Base-by-base conservation (phyloP, 2,329 filamentous ascomycete species). In the Cladosporium sp. region DNA sequence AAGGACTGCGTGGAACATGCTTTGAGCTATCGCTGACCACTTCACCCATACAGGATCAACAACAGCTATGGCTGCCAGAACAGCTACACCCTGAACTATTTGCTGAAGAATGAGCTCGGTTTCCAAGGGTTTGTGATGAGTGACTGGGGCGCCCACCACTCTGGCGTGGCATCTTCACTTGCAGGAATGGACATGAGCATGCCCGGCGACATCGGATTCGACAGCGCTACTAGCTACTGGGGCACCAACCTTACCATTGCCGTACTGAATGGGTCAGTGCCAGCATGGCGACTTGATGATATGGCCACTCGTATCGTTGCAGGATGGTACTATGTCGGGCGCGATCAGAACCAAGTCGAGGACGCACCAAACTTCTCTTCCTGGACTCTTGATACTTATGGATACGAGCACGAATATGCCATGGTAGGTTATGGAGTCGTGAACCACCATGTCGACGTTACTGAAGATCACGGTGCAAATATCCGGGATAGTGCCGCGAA, bases 31-130 rank as follows among this genome's bases (percentile, higher is more conserved):
- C 10, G 78, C 78, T 98, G 72, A 97, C 94, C 1, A 81, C 96
- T 59, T 32, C 28, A 1, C 11, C 11, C 4, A 85, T n/a, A 18
- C 28, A 92, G 1, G 69, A 75, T 82, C 71, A 82, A 83, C 69
- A 78, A 73, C 59, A 79, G 75, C 21, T 91, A 88, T 78, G 84
- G 84, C 5, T 92, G 90, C 76, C 85, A 89, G 73, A 91, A 88
- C 76, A 84, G 85, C 67, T 80, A 85, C 59, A 77, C 82, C 2
- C 74, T 90, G 64, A 89, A 89, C 74, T 83, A 84, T 59, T 74
- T 92, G 4, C 79, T 92, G 21, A 92, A 92, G 78, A 78, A 83
- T 15, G 88, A 92, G 75, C 83, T 78, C 6, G 74, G 73, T 2
- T 78, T 77, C 52, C 90, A 72, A 36, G 76, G 71, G 28, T 66